Base-by-base conservation (phyloP, 441 rosid species). In the Populus hybrid region DNA sequence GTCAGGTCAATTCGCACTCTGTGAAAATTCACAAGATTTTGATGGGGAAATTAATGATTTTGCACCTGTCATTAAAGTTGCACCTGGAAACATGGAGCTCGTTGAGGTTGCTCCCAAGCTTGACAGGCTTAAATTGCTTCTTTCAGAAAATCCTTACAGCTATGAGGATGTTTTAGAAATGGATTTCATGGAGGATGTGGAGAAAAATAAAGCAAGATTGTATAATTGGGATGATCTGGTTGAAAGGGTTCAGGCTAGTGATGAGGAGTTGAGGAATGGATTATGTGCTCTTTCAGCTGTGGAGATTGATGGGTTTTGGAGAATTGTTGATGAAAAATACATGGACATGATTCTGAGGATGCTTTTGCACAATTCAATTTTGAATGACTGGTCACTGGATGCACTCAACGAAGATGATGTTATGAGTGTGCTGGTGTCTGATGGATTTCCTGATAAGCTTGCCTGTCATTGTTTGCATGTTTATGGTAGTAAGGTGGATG, bases 241-340 rank as follows among this genome's bases (percentile, higher is more conserved):
- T 75, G 81, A 87, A 73, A 82, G 74, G 78, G 83, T 95, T 80
- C 98, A 94, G 84, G 97, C 97, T 3, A 94, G 99, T 68, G 91
- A 94, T 73, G 93, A 86, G 20, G 97, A 95, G 72, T 40, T 95
- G 82, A 87, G 72, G 67, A 68, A 69, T 45, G 97, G 93, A 16
- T 84, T 94, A 75, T 24, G 45, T 68, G 86, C 93, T 77, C 85
- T 91, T 67, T 90, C 93, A 35, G 98, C 97, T 8, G 84, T 90
- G 56, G 97, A 95, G 86, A 91, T 95, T 79, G 90, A 87, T 79
- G 97, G 95, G 14, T 90, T 81, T 68, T 94, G 98, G 99, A 95
- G 99, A 76, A 79, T 84, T 80, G 82, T 95, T 70, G 94, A 89
- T 78, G 95, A 90, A 42, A 84, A 78, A 72, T 91, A 87, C 85